Conservation (phyloP, 139 green algal species). For the Chlorella sp. region DNA sequence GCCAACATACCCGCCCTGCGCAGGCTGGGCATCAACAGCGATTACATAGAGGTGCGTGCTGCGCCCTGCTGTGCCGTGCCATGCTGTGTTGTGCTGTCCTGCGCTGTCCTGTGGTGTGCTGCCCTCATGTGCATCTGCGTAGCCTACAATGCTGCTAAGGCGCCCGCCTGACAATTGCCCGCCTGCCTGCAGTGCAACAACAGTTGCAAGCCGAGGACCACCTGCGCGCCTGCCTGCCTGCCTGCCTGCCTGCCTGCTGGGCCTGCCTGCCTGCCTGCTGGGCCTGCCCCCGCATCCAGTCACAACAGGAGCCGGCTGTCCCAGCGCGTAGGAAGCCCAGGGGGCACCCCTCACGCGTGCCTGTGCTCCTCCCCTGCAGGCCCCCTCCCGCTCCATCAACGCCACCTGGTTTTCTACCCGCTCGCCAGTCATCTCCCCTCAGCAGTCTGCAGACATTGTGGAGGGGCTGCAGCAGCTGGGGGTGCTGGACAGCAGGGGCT, state of each 20-base stretch:
- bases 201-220: no score
- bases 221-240: no score
- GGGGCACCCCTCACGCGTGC: neutral
- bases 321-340: no score
- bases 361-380: neutral
- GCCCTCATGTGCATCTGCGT: neutral
- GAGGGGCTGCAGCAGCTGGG: slow-evolving; percentile 9
- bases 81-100: no score
- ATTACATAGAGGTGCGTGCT: neutral
- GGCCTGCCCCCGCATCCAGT: no score
- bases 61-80: neutral
- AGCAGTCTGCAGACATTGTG: slow-evolving; percentile 8
- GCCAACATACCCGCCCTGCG: neutral
- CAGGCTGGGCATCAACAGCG: neutral
- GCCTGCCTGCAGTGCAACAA: no score
- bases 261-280: neutral
- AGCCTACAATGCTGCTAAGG: neutral
- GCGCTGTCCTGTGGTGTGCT: neutral
- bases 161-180: no score
- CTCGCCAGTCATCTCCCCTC: slow-evolving; percentile 1
- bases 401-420: neutral
- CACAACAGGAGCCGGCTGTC: no score
- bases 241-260: neutral
- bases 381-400: neutral
- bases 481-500: neutral